Percentiles rank a stretch among this genome's conserved stretches.
These are phyloP conservation scores for Litchi chinensis DNA, from an alignment of 345 rosid genomes.

Conservation along the genomic window DNA sequence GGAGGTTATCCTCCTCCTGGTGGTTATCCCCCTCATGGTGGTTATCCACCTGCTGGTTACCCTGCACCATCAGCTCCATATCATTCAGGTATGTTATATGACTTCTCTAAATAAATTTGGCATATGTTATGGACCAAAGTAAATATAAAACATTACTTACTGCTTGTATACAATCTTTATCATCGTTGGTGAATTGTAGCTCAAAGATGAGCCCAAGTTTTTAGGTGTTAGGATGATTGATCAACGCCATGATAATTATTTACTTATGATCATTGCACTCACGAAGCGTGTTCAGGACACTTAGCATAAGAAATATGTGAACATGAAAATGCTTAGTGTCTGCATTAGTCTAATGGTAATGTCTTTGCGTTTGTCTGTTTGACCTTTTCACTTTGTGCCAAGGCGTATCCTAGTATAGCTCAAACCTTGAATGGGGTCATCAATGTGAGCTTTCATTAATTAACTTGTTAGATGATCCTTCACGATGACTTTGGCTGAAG, in stretches of 20 bases:
- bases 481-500: background rate
- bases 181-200: background rate
- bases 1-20: conserved; percentile 45
- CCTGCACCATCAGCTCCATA: conserved; percentile 65
- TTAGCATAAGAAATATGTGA: background rate
- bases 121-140: background rate
- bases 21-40: conserved; percentile 32
- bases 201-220: background rate
- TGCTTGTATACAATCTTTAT: background rate
- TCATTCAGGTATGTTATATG: conserved; percentile 48
- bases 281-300: background rate
- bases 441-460: too few relatives aligned
- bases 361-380: background rate
- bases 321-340: background rate
- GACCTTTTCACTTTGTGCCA: background rate
- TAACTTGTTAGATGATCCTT: background rate
- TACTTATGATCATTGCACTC: background rate
- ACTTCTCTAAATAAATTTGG: background rate
- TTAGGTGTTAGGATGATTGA: background rate
- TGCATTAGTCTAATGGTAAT: background rate
- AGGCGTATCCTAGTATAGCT: background rate
- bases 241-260: background rate
- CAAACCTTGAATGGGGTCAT: too few relatives aligned
- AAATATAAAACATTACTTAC: background rate
- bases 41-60: conserved; percentile 59